Percentiles rank a stretch among this genome's conserved stretches.
Evolutionary conservation across 2,329 filamentous ascomycete genomes (phyloP).

Genomic region (Zymoseptoria brevis): DNA sequence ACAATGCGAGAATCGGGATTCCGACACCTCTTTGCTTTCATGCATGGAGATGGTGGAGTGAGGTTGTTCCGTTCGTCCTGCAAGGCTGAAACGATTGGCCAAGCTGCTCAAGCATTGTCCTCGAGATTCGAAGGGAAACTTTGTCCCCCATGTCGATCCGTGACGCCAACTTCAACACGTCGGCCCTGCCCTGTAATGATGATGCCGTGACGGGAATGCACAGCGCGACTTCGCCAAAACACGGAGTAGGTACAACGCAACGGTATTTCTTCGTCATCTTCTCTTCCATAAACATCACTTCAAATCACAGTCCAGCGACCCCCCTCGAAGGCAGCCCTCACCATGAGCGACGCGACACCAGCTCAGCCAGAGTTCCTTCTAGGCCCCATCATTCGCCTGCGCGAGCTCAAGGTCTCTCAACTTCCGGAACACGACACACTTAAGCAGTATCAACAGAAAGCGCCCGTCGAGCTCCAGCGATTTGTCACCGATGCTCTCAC

Average conservation of each 20-base stretch:
- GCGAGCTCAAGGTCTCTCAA: conserved; percentile 21
- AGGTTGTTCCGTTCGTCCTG: conserved; percentile 1
- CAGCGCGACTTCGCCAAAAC: not conserved
- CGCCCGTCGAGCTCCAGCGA: conserved; percentile 37
- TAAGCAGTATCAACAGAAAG: conserved; percentile 20
- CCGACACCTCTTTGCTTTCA: not conserved
- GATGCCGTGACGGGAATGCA: not conserved
- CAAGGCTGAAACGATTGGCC: not conserved
- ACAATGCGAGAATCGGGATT: not conserved
- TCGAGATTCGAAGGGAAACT: not conserved
- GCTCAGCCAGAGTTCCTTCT: conserved; percentile 2
- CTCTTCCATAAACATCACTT: not conserved
- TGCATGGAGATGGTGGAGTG: not conserved
- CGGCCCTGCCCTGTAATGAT: not conserved
- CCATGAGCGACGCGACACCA: not conserved
- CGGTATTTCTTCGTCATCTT: not conserved
- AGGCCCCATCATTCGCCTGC: conserved; percentile 28
- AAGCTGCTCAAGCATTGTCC: not conserved
- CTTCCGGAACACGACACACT: conserved; percentile 30
- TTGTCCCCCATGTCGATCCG: not conserved
- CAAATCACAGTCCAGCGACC: too few species aligned
- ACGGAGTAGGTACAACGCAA: not conserved
- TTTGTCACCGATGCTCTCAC: conserved; percentile 48
- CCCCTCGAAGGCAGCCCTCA: not conserved
- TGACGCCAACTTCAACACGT: not conserved